Evolutionary conservation across 352 stramenopile genomes (phyloP), one percentile per base, ranked within the genome.

Genomic region (Pythium sukuiense): DNA sequence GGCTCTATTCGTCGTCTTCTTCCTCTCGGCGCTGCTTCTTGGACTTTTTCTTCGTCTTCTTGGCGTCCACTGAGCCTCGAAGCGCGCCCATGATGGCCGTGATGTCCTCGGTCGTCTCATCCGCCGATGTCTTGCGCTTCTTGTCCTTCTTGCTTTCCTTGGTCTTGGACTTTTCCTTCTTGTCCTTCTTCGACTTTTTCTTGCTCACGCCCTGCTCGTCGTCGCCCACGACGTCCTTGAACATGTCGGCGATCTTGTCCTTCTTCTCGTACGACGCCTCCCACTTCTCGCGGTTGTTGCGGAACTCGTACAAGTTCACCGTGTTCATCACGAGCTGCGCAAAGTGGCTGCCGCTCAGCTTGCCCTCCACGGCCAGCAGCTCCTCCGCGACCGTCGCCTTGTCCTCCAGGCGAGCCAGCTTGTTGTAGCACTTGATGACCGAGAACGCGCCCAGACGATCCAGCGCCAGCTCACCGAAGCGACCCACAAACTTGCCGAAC

Each of bases 391-490:
- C 79, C 16, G 77, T 70, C 37, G 76, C 81, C 67, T 92, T 92
- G 55, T 92, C 74, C 30, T 74, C 49, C 32, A 92, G 54, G 2
- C 71, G 37, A 43, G 37, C 55, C 35, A 94, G 64, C 43, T 74
- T 76, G 54, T 91, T 80, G 58, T 87, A 94, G 67, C 86, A 92
- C 64, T 94, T 94, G 68, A 94, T 91, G 29, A 92, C 86, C 26
- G 82, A 87, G 57, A 94, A 94, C 18, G 84, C 82, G 18, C 86
- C 82, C 0, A 92, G 78, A 13, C 86, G 86, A 62, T 94, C 84
- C 62, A 88, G 76, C 12, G 85, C 86, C 32, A 94, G 70, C 12
- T 79, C 67, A 29, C 79, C 81, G 52, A 94, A 94, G 43, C 80
- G 83, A 16, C 86, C 83, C 16, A 87, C 72, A 63, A 91, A 90